A percentile compares a stretch with the other conserved stretches of the same genome.
Evolutionary conservation across 192 early-diverging fungal genomes (phyloP).

Genomic region (Linnemannia hyalina): DNA sequence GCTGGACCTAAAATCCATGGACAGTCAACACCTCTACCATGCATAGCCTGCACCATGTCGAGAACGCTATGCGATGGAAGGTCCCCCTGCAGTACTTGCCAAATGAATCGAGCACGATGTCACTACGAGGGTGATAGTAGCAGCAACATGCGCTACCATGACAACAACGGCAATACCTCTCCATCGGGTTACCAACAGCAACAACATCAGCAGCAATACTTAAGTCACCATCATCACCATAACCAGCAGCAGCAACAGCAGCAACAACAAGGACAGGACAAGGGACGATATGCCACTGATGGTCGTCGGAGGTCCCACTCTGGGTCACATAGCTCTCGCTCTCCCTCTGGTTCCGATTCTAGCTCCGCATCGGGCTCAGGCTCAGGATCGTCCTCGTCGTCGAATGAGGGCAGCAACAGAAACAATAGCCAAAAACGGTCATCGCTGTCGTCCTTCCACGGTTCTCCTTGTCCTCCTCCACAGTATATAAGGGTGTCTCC

Average conservation of each 20-base stretch:
- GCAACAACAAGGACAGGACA: background rate
- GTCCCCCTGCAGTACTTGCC: conserved; percentile 34
- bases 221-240: background rate
- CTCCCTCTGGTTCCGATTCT: conserved; percentile 42
- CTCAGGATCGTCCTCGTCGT: conserved; percentile 7
- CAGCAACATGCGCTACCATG: conserved; percentile 27
- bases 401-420: background rate
- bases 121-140: conserved; percentile 41
- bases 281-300: conserved; percentile 17
- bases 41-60: conserved; percentile 30
- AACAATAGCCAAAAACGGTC: conserved; percentile 8
- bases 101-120: conserved; percentile 26
- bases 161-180: conserved; percentile 17
- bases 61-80: conserved; percentile 32
- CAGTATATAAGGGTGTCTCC: conserved; percentile 12
- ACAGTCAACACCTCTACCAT: conserved; percentile 1
- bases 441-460: background rate
- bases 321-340: conserved; percentile 13
- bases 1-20: conserved; percentile 25
- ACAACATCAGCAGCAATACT: background rate
- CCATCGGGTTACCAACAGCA: conserved; percentile 5
- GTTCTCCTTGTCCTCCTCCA: background rate
- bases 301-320: background rate
- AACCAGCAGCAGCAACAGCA: background rate
- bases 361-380: conserved; percentile 25